Base-by-base conservation (phyloP, 306 rosid species). In the Morella rubra region DNA sequence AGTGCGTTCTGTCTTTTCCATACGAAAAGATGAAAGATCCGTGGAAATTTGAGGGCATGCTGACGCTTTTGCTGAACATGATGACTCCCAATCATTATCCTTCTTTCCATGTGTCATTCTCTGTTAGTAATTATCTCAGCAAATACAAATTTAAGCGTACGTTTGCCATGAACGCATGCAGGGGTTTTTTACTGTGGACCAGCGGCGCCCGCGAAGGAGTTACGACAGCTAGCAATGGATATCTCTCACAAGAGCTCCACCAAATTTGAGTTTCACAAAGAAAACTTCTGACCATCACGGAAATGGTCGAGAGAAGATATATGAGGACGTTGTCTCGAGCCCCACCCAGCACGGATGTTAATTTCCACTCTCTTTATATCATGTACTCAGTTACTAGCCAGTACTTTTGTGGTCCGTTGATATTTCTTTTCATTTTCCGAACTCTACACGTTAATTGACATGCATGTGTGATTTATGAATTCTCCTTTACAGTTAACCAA, bases 141-240 rank as follows among this genome's bases (percentile, higher is more conserved):
- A 22, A 22, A 58, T 20, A 6, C 15, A 58, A 3, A 22, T 20
- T 58, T 22, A 58, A 4, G 32, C 10, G 64, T 22, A 13, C 7
- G 9, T 55, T 5, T 7, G 24, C 40, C 14, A 72, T 68, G 15
- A 47, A 2, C 49, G 10, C 73, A 27, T 79, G 85, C 85, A 90
- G 95, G 95, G 58, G 95, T 90, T 49, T 90, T 90, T 78, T 90
- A 86, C 71, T 86, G 95, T 67, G 95, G 95, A 19, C 72, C 51
- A 69, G 87, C 83, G 0, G 69, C 86, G 1, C 84, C 81, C 4
- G 60, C 81, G 2, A 24, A 77, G 59, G 79, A 83, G 64, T 91
- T 90, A 61, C 73, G 82, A 40, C 83, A 81, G 24, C 82, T 88
- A 76, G 79, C 88, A 56, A 76, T 71, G 14, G 90, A 90, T 72